Base-by-base conservation (phyloP, 2,329 filamentous ascomycete genomes). In the Fusarium setosum region DNA sequence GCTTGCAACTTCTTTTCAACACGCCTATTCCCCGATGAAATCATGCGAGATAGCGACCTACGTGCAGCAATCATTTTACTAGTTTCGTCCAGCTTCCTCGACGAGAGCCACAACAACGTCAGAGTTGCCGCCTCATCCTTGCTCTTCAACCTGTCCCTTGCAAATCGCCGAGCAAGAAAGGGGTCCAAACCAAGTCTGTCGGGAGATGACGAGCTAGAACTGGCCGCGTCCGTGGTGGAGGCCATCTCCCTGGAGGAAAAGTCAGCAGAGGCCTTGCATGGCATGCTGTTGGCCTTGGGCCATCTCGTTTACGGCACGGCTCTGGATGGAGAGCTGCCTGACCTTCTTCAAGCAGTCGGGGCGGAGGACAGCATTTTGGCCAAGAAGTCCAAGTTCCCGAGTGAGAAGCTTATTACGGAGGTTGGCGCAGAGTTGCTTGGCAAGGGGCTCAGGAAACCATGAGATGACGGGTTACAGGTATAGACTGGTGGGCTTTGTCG, bases 1-100 rank as follows among this genome's bases (percentile, higher is more conserved):
- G 85, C 88, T 2, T 96, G 93, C 79, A 97, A 97, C 72, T 82
- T 97, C 38, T 97, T 97, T 79, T 90, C 88, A 0, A 90, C 90
- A 1, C 85, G 88, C 0, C 82, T 97, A 1, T 96, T 91, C 71
- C 82, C 88, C 1, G 83, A 88, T 3, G 85, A 90, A 62, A 82
- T 94, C 9, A 80, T 92, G 7, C 76, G 79, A 3, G 79, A 85
- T 40, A 76, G 78, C 2, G 51, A 70, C 20, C 77, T 94, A 48
- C 85, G 88, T 6, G 75, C 80, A 2, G 82, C 87, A 0, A 80
- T 95, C 24, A 88, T 92, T 2, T 82, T 86, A 59, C 83, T 97
- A 13, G 84, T 96, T 18, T 92, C 92, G 0, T 87, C 89, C 2
- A 93, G 90, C 63, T 89, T 98, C 23, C 84, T 97, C 1, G 94